Conservation (phyloP, 1,284 basidiomycete species). For the Fomitopsis pinicola region DNA sequence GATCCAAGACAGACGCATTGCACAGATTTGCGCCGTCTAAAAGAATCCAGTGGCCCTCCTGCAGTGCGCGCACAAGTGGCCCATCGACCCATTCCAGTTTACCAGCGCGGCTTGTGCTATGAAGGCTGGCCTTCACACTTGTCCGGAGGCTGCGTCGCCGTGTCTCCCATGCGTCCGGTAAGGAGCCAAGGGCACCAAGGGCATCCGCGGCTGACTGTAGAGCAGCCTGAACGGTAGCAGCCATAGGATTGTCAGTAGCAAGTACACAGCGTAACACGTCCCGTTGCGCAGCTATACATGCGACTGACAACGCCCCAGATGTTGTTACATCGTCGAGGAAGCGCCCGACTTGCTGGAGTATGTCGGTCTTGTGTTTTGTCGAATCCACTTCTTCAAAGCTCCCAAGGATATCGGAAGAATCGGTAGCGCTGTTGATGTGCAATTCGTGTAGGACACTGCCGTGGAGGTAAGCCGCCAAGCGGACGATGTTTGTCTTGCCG, state of each 20-base stretch:
- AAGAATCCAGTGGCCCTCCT: slow-evolving; percentile 85
- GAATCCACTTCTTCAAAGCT: slow-evolving; percentile 90
- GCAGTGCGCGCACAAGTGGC: slow-evolving; percentile 86
- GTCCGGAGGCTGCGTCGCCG: slow-evolving; percentile 6
- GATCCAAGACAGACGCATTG: slow-evolving; percentile 92
- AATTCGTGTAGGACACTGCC: slow-evolving; percentile 75
- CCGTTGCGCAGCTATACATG: slow-evolving; percentile 9
- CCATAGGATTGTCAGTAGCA: background rate
- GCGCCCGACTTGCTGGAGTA: slow-evolving; percentile 37
- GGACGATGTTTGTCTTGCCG: slow-evolving; percentile 83
- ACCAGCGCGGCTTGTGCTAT: slow-evolving; percentile 31
- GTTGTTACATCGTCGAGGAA: slow-evolving; percentile 40
- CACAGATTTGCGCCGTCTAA: slow-evolving; percentile 95
- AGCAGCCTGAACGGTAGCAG: background rate
- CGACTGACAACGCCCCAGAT: slow-evolving; percentile 31
- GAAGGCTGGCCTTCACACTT: slow-evolving; percentile 8
- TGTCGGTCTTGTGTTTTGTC: slow-evolving; percentile 32
- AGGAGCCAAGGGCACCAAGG: slow-evolving; percentile 3
- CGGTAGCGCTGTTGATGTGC: slow-evolving; percentile 83
- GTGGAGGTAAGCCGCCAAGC: slow-evolving; percentile 66
- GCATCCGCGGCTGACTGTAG: background rate
- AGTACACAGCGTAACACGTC: background rate
- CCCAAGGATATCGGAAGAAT: slow-evolving; percentile 93
- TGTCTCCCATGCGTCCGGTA: slow-evolving; percentile 5
- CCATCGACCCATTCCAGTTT: slow-evolving; percentile 97